Evolutionary conservation across 768 basidiomycete genomes (phyloP), one percentile per base, ranked within the genome.

Genomic region (Boletus vermiculosoides): DNA sequence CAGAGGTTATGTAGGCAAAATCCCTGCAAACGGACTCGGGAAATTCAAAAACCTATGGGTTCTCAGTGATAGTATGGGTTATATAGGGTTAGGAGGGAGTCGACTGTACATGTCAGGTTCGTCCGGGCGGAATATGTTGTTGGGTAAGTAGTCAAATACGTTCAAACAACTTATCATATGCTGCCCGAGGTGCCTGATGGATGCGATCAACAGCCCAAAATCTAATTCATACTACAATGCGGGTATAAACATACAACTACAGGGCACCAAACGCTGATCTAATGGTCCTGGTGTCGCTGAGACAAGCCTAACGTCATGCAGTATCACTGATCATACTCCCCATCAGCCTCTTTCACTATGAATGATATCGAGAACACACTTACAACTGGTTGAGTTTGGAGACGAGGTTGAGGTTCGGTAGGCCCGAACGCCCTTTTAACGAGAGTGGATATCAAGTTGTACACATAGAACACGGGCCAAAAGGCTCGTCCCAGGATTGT

Each of bases 391-490:
- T 33, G 47, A 16, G 2, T 22, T 22, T 22, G 33, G n/a, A 18
- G 18, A 28, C 4, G 28, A 16, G 15, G 12, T 20, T 2, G 53
- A 42, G 5, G 40, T 20, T 41, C 11, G 25, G 31, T 4, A n/a
- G 12, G 15, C 11, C n/a, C n/a, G 23, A 22, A 22, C n/a, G 10
- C 4, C 18, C 3, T 25, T 42, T 15, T 40, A 28, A 55, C 1
- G 20, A 34, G 10, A 10, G 28, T 15, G 28, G 1, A 39, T n/a
- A 64, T 54, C 25, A 45, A 1, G 2, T 33, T 18, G 28, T 66
- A 60, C 33, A 22, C 15, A 25, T 50, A 71, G 20, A 58, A 44
- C 2, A 62, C 1, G 4, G 70, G 70, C 70, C 70, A 73, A 0
- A 56, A 41, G 15, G 46, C 22, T 31, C 68, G 67, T 20, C 12